Percentiles rank a stretch among this genome's conserved stretches.
These are phyloP conservation scores for Cladorrhinum samala DNA, from an alignment of 495 filamentous ascomycete genomes.

Conservation along the genomic window DNA sequence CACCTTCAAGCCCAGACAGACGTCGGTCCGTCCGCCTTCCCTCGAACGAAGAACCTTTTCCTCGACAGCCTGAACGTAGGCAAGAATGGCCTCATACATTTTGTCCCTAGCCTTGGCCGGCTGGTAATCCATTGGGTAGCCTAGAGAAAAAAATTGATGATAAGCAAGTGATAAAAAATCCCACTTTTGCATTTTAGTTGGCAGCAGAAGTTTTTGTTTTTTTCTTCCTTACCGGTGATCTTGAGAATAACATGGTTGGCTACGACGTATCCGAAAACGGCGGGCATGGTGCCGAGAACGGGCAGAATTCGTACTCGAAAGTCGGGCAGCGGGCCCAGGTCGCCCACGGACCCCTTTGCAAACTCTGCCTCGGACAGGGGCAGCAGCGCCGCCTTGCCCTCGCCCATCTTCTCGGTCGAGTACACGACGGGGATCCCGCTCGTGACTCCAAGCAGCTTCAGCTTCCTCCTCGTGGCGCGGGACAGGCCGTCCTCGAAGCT, in stretches of 20 bases:
- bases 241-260: constrained; percentile 89
- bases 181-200: no score
- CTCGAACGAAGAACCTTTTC: constrained; percentile 60
- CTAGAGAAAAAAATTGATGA: constrained; percentile 25
- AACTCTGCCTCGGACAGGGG: constrained; percentile 87
- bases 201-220: no score
- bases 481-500: constrained; percentile 89
- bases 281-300: constrained; percentile 94
- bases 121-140: constrained; percentile 80
- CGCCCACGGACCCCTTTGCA: constrained; percentile 76
- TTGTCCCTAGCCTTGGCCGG: constrained; percentile 79
- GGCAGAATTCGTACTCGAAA: constrained; percentile 92
- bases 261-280: constrained; percentile 82
- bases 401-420: constrained; percentile 85
- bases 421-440: constrained; percentile 87
- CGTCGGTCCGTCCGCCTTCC: constrained; percentile 48
- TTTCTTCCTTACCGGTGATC: constrained; percentile 46
- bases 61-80: constrained; percentile 63
- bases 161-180: no score
- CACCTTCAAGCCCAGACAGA: constrained; percentile 61
- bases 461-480: constrained; percentile 67
- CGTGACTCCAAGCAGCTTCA: constrained; percentile 74
- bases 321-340: constrained; percentile 81
- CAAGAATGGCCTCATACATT: constrained; percentile 77
- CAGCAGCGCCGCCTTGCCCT: constrained; percentile 83